These are phyloP conservation scores for Peniophora sp. DNA, from an alignment of 1,284 basidiomycete genomes.

Conservation along the genomic window DNA sequence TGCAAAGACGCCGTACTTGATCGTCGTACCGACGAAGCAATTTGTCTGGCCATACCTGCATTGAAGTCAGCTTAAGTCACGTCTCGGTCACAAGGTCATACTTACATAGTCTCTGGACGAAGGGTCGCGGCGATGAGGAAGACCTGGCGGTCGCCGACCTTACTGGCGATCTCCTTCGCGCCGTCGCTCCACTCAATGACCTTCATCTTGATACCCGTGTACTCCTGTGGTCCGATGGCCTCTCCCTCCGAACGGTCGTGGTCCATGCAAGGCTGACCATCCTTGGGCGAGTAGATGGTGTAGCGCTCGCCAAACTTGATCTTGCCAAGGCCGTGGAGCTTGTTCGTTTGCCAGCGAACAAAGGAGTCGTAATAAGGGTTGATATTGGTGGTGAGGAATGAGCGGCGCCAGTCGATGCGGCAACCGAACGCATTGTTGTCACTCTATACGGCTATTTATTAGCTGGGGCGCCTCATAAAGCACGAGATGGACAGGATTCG, in stretches of 20 bases:
- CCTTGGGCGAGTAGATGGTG: constrained; percentile 99
- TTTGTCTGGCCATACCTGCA: constrained; percentile 95
- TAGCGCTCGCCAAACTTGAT: constrained; percentile 99
- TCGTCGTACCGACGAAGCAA: constrained; percentile 87
- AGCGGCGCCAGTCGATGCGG: constrained; percentile 95
- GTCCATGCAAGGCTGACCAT: constrained; percentile 99
- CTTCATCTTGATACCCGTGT: constrained; percentile 94
- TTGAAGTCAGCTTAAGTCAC: constrained; percentile 10
- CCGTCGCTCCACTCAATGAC: constrained; percentile 75
- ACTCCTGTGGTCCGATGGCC: constrained; percentile 93
- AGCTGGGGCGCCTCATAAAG: not conserved
- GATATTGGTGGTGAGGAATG: constrained; percentile 91
- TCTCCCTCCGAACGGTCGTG: constrained; percentile 97
- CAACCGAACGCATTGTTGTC: constrained; percentile 88
- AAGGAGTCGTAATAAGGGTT: constrained; percentile 99
- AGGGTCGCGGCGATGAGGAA: constrained; percentile 94
- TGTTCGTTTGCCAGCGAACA: constrained; percentile 98
- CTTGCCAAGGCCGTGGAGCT: constrained; percentile 77
- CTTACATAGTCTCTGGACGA: constrained; percentile 94
- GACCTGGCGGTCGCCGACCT: constrained; percentile 74
- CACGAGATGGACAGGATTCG: too few relatives aligned
- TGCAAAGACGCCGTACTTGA: constrained; percentile 92
- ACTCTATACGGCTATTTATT: constrained; percentile 29
- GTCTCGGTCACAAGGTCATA: constrained; percentile 6
- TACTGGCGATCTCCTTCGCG: constrained; percentile 58